These are phyloP conservation scores for Torulaspora indica DNA, from an alignment of 805 yeast genomes.

Conservation along the genomic window DNA sequence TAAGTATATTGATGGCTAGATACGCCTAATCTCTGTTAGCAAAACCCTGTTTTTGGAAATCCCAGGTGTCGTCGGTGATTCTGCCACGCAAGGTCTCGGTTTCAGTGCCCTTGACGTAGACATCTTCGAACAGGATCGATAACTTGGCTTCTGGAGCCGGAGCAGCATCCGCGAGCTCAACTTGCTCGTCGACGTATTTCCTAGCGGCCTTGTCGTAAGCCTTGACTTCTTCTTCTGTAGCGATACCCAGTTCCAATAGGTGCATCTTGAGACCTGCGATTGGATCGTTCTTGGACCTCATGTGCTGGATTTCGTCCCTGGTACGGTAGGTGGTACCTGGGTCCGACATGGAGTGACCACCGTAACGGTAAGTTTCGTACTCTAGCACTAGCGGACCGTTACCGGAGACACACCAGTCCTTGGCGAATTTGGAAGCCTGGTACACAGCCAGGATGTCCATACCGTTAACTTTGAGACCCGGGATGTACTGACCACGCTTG, in stretches of 20 bases:
- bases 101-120: conserved; percentile 92
- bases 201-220: conserved; percentile 94
- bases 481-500: conserved; percentile 99
- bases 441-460: conserved; percentile 95
- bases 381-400: conserved; percentile 95
- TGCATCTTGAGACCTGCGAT: conserved; percentile 91
- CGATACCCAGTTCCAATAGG: conserved; percentile 74
- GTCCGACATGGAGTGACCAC: conserved; percentile 99
- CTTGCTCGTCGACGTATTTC: conserved; percentile 91
- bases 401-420: conserved; percentile 89
- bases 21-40: conserved; percentile 27
- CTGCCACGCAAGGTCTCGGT: conserved; percentile 92
- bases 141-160: conserved; percentile 94
- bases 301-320: conserved; percentile 98
- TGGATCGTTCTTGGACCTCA: conserved; percentile 98
- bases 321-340: conserved; percentile 99
- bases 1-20: background rate
- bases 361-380: conserved; percentile 98
- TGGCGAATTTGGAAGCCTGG: conserved; percentile 95
- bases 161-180: conserved; percentile 85
- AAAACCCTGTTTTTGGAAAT: conserved; percentile 50
- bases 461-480: conserved; percentile 97
- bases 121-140: conserved; percentile 93
- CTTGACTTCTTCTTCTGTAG: conserved; percentile 93
- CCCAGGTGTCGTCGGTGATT: conserved; percentile 93